Evolutionary conservation across 345 rosid genomes (phyloP).

Genomic region (Citrus unshiu): DNA sequence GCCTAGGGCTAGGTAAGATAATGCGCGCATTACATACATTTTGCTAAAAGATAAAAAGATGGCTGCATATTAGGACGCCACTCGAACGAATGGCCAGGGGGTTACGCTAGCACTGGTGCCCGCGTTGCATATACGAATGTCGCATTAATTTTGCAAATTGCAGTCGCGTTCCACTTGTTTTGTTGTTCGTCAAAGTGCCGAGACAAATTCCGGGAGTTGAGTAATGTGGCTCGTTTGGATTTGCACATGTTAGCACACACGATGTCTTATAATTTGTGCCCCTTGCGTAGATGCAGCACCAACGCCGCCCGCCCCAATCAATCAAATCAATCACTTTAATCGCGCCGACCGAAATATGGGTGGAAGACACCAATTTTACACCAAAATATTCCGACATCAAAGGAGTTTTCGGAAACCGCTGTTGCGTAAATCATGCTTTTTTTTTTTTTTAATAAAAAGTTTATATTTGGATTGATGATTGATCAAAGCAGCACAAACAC

Average conservation of each 20-base stretch:
- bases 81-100: background rate
- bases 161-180: no score
- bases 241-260: background rate
- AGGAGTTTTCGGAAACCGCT: background rate
- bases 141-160: no score
- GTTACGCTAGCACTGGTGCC: no score
- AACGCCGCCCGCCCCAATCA: background rate
- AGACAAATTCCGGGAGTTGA: conserved; percentile 14
- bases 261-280: background rate
- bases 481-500: background rate
- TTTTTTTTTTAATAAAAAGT: no score
- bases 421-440: background rate
- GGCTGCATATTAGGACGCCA: conserved; percentile 21
- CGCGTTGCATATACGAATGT: no score
- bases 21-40: background rate
- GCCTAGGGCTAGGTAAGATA: background rate
- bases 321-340: background rate
- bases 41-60: background rate
- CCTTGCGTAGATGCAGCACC: conserved; percentile 23
- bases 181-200: background rate
- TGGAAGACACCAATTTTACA: conserved; percentile 14
- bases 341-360: background rate
- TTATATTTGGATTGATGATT: background rate
- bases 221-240: background rate
- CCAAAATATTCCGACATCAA: background rate